Base-by-base conservation (phyloP, 306 rosid genomes). In the Lathyrus sativus region DNA sequence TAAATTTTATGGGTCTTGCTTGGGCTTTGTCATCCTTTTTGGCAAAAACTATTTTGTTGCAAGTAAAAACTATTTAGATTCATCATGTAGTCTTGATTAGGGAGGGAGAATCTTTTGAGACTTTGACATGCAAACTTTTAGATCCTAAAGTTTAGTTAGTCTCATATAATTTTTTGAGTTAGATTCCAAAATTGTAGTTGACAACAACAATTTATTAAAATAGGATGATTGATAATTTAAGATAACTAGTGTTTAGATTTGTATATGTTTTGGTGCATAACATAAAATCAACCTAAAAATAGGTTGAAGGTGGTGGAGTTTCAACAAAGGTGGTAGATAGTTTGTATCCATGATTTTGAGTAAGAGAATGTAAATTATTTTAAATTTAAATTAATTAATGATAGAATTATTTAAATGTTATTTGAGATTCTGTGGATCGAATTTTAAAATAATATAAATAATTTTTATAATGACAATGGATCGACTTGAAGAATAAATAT, bases 11-110 rank as follows among this genome's bases (percentile, higher is more conserved):
- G 59, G 33, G 35, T 53, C 13, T 53, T 42, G 46, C n/a, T 42
- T 53, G 59, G 59, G 59, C 59, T 53, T 53, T 53, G 59, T 53
- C 59, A 53, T 53, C 59, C 14, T 22, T 53, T 53, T 53, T 53
- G 59, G 31, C 35, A 53, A 53, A 53, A 53, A 53, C 59, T 53
- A 53, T 53, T 53, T 53, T 4, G 9, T n/a, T 53, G 59, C 2
- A 19, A 4, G 59, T 2, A 4, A 24, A 53, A 53, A 22, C 59
- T 53, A 19, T 53, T 53, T 53, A 22, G 35, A 53, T 53, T 29
- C 7, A 22, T 11, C 33, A 53, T 49, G 28, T 9, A 50, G 56
- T 17, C 26, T 53, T 7, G 26, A 11, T 53, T 22, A 53, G 35
- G 9, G 59, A 53, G 31, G 33, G 14, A 11, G 33, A 53, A 19